These are phyloP conservation scores for Lactarius tabidus DNA, from an alignment of 768 basidiomycete genomes.

Conservation along the genomic window DNA sequence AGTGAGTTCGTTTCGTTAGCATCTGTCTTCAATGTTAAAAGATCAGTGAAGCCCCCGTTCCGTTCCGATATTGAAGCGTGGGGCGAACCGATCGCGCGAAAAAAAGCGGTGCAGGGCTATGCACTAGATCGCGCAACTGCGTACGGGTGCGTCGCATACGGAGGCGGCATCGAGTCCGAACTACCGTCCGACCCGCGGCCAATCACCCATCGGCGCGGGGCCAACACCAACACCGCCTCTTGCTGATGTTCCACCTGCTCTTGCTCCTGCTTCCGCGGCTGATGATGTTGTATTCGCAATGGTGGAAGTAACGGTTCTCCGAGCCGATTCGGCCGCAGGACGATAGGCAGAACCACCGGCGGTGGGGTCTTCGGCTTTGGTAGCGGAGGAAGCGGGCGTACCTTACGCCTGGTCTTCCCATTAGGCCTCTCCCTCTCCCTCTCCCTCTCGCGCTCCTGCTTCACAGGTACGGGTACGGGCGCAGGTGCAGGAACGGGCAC, in stretches of 20 bases:
- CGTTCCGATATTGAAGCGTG: not conserved
- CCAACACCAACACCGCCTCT: not conserved
- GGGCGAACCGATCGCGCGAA: not conserved
- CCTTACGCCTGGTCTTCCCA: not conserved
- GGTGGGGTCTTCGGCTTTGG: no score
- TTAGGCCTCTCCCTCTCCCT: not conserved
- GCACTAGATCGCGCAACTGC: no score
- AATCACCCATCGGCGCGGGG: not conserved
- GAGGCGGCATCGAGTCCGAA: not conserved
- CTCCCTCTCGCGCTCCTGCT: not conserved
- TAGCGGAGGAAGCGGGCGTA: not conserved
- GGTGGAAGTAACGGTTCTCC: not conserved
- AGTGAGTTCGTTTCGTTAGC: not conserved
- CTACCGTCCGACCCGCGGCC: not conserved
- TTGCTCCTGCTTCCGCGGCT: no score
- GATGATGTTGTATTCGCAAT: no score
- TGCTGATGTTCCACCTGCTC: not conserved
- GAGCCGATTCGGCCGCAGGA: slow-evolving; percentile 10
- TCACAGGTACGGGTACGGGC: no score
- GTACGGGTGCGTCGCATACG: not conserved
- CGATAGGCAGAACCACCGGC: not conserved
- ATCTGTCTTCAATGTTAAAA: not conserved
- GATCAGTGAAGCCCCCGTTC: not conserved
- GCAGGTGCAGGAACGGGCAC: no score
- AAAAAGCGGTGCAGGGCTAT: not conserved